These are phyloP conservation scores for Lepraria neglecta DNA, from an alignment of 495 filamentous ascomycete genomes.

Conservation along the genomic window DNA sequence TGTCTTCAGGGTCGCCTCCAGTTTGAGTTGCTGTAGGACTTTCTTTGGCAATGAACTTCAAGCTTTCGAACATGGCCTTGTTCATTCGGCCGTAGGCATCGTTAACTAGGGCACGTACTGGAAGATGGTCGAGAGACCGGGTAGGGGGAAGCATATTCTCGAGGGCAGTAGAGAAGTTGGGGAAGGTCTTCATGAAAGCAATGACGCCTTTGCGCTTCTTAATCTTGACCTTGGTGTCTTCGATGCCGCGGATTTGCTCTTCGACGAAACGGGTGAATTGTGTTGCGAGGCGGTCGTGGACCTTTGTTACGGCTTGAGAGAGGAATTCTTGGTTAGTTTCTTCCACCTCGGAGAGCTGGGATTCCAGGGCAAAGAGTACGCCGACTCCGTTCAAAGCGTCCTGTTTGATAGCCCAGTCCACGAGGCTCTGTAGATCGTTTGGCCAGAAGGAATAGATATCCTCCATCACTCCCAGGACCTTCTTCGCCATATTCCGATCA, in stretches of 20 bases:
- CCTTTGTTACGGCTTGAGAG: conserved; percentile 66
- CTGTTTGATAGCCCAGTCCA: conserved; percentile 73
- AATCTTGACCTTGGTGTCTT: conserved; percentile 98
- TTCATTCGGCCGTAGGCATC: conserved; percentile 83
- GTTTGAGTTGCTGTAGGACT: conserved; percentile 47
- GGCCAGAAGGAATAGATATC: conserved; percentile 77
- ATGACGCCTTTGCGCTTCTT: conserved; percentile 98
- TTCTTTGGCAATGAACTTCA: conserved; percentile 93
- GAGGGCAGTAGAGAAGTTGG: conserved; percentile 68
- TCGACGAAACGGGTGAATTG: conserved; percentile 87
- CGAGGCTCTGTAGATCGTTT: conserved; percentile 66
- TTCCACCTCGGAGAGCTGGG: conserved; percentile 65
- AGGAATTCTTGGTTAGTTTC: conserved; percentile 92
- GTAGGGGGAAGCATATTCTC: conserved; percentile 69
- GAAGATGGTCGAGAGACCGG: conserved; percentile 46
- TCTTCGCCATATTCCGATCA: conserved; percentile 72
- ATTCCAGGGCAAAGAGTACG: conserved; percentile 72
- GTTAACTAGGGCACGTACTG: conserved; percentile 71
- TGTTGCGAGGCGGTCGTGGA: conserved; percentile 66
- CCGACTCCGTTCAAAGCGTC: conserved; percentile 92
- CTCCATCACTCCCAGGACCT: conserved; percentile 78
- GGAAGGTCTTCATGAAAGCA: conserved; percentile 87
- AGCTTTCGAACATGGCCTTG: conserved; percentile 91
- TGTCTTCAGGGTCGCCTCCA: conserved; percentile 70
- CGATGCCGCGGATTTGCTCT: conserved; percentile 88